Conservation (phyloP, 2,329 filamentous ascomycete species). For the Clonostachys sp. region DNA sequence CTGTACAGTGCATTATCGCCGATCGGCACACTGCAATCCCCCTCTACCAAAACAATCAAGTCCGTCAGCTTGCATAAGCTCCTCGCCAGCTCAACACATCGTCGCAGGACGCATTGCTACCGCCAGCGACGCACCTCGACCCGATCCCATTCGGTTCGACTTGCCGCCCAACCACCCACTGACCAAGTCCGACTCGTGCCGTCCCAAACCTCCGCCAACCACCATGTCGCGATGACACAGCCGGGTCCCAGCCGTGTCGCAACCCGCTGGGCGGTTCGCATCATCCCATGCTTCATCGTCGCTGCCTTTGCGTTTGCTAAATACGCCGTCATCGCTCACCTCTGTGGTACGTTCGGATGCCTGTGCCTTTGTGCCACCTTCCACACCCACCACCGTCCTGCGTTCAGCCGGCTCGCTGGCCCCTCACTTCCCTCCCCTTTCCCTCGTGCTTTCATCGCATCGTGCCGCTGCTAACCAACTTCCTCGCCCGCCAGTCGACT, state of each 20-base stretch:
- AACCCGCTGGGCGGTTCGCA: constrained; percentile 34
- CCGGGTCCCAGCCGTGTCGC: constrained; percentile 6
- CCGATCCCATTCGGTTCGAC: no score
- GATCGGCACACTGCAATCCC: no score
- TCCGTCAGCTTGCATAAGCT: no score
- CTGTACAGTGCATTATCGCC: no score
- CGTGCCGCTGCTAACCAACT: not conserved
- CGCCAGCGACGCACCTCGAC: no score
- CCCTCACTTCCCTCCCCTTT: not conserved
- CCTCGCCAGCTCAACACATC: no score
- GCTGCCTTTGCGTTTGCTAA: constrained; percentile 64
- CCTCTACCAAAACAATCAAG: no score
- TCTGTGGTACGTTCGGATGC: constrained; percentile 55
- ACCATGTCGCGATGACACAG: constrained; percentile 19
- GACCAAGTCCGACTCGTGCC: no score
- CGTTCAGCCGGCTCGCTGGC: not conserved
- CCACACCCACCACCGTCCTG: not conserved
- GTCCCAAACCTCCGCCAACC: not conserved
- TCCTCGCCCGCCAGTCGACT: constrained; percentile 52
- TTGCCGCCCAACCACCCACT: no score
- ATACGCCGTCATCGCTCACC: constrained; percentile 63
- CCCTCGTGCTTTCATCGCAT: not conserved
- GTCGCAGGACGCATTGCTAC: no score
- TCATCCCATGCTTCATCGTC: constrained; percentile 67
- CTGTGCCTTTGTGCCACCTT: not conserved